Base-by-base conservation (phyloP, 148 eudicot genomes). In the Silene uniflora region DNA sequence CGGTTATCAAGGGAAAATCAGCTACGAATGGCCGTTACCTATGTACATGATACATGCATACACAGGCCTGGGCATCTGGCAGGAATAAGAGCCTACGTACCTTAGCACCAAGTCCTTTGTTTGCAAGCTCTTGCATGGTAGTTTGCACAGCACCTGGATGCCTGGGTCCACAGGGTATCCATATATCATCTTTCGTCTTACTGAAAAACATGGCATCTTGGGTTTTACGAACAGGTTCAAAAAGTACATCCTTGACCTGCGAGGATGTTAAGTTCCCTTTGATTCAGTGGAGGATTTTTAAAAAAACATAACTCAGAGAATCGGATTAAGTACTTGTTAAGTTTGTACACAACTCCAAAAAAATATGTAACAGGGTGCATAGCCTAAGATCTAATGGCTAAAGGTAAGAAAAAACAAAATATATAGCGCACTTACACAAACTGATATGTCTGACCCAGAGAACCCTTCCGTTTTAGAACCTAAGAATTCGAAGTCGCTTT, bases 191-290 rank as follows among this genome's bases (percentile, higher is more conserved):
- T 44, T 85, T 44, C 10, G 85, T 85, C 80, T 87, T 79, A 17
- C 78, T 75, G 75, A 95, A 95, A 82, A 75, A 92, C 97, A 90
- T 90, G 27, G 98, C 97, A 83, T 95, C 98, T 86, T 95, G 98
- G 6, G 97, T 95, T 85, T 94, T 95, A 67, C 98, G 92, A 47
- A 95, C 97, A 75, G 98, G 98, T 88, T 95, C 98, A 75, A 95
- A 95, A 10, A 95, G 89, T 44, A 90, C 96, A 80, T 95, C 98
- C 80, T 95, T 90, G 63, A 92, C 97, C 98, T 94, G 77, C 76
- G 25, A 75, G 42, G 47, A 61, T 14, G 25, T 69, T 0, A 5
- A 32, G 4, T 29, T 29, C 32, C 32, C 35, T 32, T 32, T 32
- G 35, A 32, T 32, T 32, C 44, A 39, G 9, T 39, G 44, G 1